These are phyloP conservation scores for Ceratocystis harringtonii DNA, from an alignment of 2,329 filamentous ascomycete species.

Conservation along the genomic window DNA sequence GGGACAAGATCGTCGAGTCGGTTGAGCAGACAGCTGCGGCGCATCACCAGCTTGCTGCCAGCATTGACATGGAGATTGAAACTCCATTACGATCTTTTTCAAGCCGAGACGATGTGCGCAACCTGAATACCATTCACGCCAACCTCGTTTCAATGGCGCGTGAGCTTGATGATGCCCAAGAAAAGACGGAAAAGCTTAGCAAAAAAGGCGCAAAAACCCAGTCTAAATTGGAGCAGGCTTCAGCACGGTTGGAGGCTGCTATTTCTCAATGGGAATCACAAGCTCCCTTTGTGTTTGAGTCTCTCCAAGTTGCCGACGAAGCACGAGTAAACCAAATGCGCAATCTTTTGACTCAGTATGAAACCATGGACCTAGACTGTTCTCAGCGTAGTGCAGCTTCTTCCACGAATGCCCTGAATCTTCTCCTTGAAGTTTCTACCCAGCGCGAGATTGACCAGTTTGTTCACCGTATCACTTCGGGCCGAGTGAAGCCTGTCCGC, in stretches of 20 bases:
- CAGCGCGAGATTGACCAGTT: constrained; percentile 74
- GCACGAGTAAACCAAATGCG: constrained; percentile 76
- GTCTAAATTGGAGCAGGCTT: constrained; percentile 62
- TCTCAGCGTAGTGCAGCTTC: constrained; percentile 60
- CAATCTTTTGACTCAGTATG: constrained; percentile 79
- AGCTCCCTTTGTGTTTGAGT: constrained; percentile 88
- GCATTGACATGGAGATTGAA: constrained; percentile 82
- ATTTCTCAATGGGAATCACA: constrained; percentile 82
- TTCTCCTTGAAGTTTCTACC: constrained; percentile 74
- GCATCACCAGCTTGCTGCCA: constrained; percentile 64
- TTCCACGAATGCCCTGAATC: constrained; percentile 65
- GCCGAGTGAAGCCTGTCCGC: constrained; percentile 22
- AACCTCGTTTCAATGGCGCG: constrained; percentile 71
- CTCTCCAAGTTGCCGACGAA: constrained; percentile 81
- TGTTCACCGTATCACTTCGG: constrained; percentile 30
- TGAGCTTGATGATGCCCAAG: constrained; percentile 70
- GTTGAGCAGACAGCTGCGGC: constrained; percentile 69
- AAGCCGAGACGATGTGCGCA: constrained; percentile 59
- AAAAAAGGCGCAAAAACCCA: constrained; percentile 65
- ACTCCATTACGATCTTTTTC: constrained; percentile 63
- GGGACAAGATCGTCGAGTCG: constrained; percentile 72
- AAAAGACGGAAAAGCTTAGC: constrained; percentile 69
- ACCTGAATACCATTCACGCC: constrained; percentile 64
- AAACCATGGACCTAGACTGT: constrained; percentile 83
- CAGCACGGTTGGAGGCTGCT: constrained; percentile 60